Evolutionary conservation across 2,329 filamentous ascomycete species (phyloP), one percentile per base, ranked within the genome.

Genomic region (Calonectria henricotiae): DNA sequence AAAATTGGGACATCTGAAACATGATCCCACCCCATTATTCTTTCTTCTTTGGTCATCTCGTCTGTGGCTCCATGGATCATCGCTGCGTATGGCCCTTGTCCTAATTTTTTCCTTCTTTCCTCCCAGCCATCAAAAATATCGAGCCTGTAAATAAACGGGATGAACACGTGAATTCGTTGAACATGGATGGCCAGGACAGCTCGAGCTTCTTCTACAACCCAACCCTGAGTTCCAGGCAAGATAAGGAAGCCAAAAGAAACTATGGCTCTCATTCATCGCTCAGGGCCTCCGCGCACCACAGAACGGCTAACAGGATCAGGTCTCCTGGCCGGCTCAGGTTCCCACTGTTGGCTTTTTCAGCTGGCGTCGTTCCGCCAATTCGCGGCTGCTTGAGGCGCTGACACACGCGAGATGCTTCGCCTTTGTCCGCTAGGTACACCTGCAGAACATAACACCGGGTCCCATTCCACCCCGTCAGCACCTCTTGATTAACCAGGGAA

Each of bases 1-100:
- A 67, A 70, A 73, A 73, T 73, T 71, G 54, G 69, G 67, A 66
- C 62, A 73, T 73, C 72, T 73, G 72, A 73, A 73, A 73, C 72
- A 72, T 63, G 70, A 67, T 73, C 62, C 60, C 65, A 68, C 49
- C 67, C 72, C 68, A 65, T 66, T 65, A 37, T 62, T 69, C 66
- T 60, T 71, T 64, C 62, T 69, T 67, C 63, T 71, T 69, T 69
- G 41, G 67, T 71, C 62, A 46, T 58, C 44, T 58, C 55, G 17
- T 65, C 62, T 61, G 54, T 61, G 47, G 27, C 62, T 68, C 32
- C 47, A 68, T 68, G 62, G 65, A 69, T 71, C 30, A 69, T 51
- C 65, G 65, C 47, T 69, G 62, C 61, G 46, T 54, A 68, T 12
- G 51, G 49, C 49, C 43, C 67, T 44, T 63, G 49, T 35, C 27